Evolutionary conservation across 2,329 filamentous ascomycete species (phyloP), one percentile per base, ranked within the genome.

Genomic region (Epichloe hybrida): DNA sequence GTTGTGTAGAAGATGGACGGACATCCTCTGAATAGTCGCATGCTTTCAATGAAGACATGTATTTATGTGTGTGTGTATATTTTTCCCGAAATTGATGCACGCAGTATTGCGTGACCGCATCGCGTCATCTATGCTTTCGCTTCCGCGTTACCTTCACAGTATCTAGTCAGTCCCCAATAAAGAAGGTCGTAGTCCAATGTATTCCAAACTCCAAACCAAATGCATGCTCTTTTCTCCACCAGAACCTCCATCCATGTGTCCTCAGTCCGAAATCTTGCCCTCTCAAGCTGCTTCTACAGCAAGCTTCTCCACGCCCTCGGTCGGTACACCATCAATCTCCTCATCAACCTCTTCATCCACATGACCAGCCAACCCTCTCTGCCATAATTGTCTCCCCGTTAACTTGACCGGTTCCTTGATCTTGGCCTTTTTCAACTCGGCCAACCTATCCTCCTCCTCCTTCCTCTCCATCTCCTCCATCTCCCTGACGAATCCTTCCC

Each of bases 371-470:
- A 90, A 66, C 86, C 86, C 86, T 47, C 75, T 76, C 72, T 90
- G 85, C 84, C 86, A 91, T 38, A 91, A 72, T 63, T 91, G 84
- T 61, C 72, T 82, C 17, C 86, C 87, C 1, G 86, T 83, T 57
- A 90, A 67, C 62, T 75, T 83, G 39, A 83, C 77, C 15, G 86
- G 80, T 54, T 87, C 86, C 73, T 88, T 93, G 53, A 81, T 74
- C 61, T 74, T 84, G 17, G 82, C 80, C 71, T 88, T 84, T 69
- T 87, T 89, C 69, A 88, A 79, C 69, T 95, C 90, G 47, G 90
- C 88, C 36, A 82, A 73, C 56, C 86, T 80, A 59, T 91, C 86
- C 56, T 91, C 88, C 65, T 86, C 84, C 59, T 83, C 77, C 57
- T 69, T 75, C 58, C 71, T 67, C 58, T 81, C 79, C 63, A 77